Conservation (phyloP, 2,329 filamentous ascomycete species). For the Fonsecaea erecta region DNA sequence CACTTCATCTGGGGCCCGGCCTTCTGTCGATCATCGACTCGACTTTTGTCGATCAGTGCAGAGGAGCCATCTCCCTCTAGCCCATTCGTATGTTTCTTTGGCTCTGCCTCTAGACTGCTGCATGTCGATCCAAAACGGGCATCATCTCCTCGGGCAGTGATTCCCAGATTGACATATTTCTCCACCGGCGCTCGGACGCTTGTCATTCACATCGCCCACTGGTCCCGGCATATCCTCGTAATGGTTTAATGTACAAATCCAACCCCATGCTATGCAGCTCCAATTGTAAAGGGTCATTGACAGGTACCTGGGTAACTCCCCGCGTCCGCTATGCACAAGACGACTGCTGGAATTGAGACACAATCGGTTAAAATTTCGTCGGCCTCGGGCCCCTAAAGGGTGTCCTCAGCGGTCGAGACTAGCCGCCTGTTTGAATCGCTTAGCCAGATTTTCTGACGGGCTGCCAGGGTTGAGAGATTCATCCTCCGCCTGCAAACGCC, state of each 20-base stretch:
- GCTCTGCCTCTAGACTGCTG: not conserved
- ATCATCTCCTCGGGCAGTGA: not conserved
- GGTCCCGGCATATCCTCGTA: not conserved
- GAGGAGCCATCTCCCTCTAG: not conserved
- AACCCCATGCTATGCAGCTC: slow-evolving; percentile 1
- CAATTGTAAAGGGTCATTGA: not conserved
- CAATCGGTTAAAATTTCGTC: not conserved
- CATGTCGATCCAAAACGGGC: not conserved
- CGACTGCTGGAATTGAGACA: slow-evolving; percentile 4
- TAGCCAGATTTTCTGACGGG: slow-evolving; percentile 62
- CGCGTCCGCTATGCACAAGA: slow-evolving; percentile 16
- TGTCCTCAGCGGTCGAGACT: slow-evolving; percentile 32
- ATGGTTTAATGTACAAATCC: not conserved
- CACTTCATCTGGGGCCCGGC: slow-evolving; percentile 14
- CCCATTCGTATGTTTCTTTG: not conserved
- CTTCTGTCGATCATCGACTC: slow-evolving; percentile 22
- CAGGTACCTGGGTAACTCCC: not conserved
- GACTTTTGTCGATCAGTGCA: slow-evolving; percentile 7
- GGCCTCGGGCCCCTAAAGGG: not conserved
- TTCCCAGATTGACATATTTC: slow-evolving; percentile 4
- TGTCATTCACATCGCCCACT: not conserved
- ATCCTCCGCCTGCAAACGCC: slow-evolving; percentile 42
- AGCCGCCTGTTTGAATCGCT: slow-evolving; percentile 64
- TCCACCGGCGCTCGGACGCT: not conserved
- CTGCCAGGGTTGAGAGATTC: slow-evolving; percentile 54